Conservation (phyloP, 164 flowering plant genomes). For the Tetrastigma voinierianum region DNA sequence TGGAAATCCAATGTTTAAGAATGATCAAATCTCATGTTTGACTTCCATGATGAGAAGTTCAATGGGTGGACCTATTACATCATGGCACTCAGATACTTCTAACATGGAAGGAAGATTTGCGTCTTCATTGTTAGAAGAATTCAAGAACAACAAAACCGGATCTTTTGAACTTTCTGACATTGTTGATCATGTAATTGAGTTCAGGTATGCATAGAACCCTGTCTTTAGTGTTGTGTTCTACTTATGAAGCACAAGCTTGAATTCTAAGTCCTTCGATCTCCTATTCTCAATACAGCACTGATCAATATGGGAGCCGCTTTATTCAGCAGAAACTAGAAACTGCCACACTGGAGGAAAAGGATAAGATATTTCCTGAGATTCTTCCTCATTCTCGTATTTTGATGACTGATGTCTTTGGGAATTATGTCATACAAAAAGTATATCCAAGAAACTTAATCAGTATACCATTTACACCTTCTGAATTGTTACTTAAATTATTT, state of each 20-base stretch:
- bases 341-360: constrained; percentile 49
- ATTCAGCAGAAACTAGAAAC: constrained; percentile 71
- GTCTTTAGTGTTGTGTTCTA: constrained; percentile 8
- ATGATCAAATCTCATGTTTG: constrained; percentile 37
- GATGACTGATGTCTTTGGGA: constrained; percentile 77
- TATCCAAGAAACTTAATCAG: not conserved
- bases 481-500: constrained; percentile 1
- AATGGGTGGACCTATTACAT: constrained; percentile 35
- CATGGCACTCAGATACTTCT: constrained; percentile 45
- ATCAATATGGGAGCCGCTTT: constrained; percentile 89
- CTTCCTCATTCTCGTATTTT: constrained; percentile 53
- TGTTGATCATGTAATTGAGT: constrained; percentile 77
- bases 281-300: constrained; percentile 47
- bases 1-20: constrained; percentile 38
- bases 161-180: constrained; percentile 80
- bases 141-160: constrained; percentile 70
- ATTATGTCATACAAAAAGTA: constrained; percentile 95
- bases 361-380: constrained; percentile 47
- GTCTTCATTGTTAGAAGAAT: constrained; percentile 67
- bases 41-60: constrained; percentile 44
- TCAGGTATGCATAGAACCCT: constrained; percentile 52
- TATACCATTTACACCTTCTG: not conserved
- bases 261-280: constrained; percentile 7
- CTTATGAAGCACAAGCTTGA: not conserved
- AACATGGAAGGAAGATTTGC: constrained; percentile 38